Base-by-base conservation (phyloP, 352 stramenopile species). In the Sclerospora graminicola region DNA sequence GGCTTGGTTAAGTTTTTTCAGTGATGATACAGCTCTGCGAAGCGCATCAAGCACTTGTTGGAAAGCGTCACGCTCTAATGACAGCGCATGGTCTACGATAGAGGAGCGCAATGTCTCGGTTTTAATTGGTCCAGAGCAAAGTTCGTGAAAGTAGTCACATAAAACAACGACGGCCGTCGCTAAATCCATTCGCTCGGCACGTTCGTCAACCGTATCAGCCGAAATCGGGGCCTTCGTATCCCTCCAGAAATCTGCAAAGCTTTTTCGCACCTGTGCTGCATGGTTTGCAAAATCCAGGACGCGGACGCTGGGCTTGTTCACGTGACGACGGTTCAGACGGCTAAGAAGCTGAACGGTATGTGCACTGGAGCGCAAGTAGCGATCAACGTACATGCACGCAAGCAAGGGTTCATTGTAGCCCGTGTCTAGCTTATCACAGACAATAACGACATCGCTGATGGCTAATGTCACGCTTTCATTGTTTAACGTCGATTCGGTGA, bases 381-480 rank as follows among this genome's bases (percentile, higher is more conserved):
- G 74, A 47, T 91, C 80, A n/a, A 91, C 75, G 45, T 88, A 91
- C 76, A 91, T 89, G 16, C 65, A 76, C 3, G 69, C 54, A 10
- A 91, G 60, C 24, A 74, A 33, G 0, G 80, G 77, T 29, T 91
- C 77, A 38, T 87, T 91, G 63, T 86, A 91, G 2, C 80, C 80
- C 1, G 80, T 91, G 35, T 91, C 80, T 5, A 91, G 72, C 40
- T 91, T 91, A 41, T 91, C 80, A 58, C 80, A 91, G 5, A 91
- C 80, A 47, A 91, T 78, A 19, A 91, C 69, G 11, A 89, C 53
- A 36, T 89, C 76, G 21, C 72, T 84, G 20, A 66, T 70, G 4
- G 60, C 48, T 10, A 89, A 42, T 2, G 70, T 72, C 15, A 66
- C 51, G 29, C 57, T 57, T 6, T 61, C 66, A 29, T 53, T 59